Percentiles rank a stretch among this genome's conserved stretches.
These are phyloP conservation scores for Hymenoscyphus infarciens DNA, from an alignment of 2,329 filamentous ascomycete genomes.

Conservation along the genomic window DNA sequence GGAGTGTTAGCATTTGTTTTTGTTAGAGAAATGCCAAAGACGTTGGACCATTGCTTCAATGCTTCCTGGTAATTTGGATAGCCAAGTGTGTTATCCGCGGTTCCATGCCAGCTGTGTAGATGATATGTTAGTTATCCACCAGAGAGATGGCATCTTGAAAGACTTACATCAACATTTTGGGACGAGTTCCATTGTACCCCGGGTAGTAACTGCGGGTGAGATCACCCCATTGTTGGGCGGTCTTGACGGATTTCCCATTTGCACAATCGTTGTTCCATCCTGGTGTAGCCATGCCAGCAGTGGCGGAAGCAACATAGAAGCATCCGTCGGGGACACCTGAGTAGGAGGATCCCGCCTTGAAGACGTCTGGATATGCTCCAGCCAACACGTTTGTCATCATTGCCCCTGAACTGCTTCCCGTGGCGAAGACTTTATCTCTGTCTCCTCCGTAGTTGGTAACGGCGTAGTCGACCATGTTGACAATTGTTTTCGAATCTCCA, in stretches of 20 bases:
- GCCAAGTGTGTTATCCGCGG: slow-evolving; percentile 39
- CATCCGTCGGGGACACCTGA: slow-evolving; percentile 43
- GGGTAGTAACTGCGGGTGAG: slow-evolving; percentile 13
- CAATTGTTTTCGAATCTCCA: slow-evolving; percentile 53
- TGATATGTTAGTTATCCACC: not conserved
- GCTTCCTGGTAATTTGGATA: slow-evolving; percentile 42
- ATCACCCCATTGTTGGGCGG: slow-evolving; percentile 15
- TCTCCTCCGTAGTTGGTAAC: slow-evolving; percentile 51
- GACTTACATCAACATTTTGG: slow-evolving; percentile 15
- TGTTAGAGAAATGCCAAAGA: slow-evolving; percentile 36
- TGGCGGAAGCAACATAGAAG: slow-evolving; percentile 36
- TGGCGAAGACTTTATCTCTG: slow-evolving; percentile 49
- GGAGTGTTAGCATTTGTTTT: slow-evolving; percentile 33
- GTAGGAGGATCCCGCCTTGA: slow-evolving; percentile 42
- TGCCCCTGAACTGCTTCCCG: slow-evolving; percentile 44
- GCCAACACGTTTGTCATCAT: slow-evolving; percentile 48
- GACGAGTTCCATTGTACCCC: slow-evolving; percentile 9
- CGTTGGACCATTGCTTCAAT: slow-evolving; percentile 46
- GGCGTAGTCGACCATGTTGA: slow-evolving; percentile 56
- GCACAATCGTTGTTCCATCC: slow-evolving; percentile 52
- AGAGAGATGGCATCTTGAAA: not conserved
- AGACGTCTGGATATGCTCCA: slow-evolving; percentile 42
- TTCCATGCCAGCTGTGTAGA: slow-evolving; percentile 32
- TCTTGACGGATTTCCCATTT: slow-evolving; percentile 13
- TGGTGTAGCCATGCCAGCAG: slow-evolving; percentile 35